Percentiles rank a stretch among this genome's conserved stretches.
phyloP scores from a whole-genome alignment of 2,329 filamentous ascomycete genomes.

The Eurotiales sp. region DNA sequence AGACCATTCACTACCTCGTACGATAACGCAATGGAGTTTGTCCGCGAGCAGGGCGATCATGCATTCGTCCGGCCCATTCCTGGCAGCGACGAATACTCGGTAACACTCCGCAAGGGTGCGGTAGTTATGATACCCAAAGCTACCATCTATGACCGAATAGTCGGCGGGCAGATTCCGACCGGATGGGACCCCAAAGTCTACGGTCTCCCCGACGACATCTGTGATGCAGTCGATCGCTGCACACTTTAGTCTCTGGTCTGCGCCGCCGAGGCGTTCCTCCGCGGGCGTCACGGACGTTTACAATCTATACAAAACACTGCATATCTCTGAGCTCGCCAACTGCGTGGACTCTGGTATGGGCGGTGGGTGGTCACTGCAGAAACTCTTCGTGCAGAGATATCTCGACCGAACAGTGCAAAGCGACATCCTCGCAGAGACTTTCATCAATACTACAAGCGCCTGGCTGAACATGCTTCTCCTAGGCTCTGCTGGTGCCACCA shows the following conservation, averaged over 20 bases:
- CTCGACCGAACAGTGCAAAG: conserved; percentile 96
- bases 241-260: conserved; percentile 93
- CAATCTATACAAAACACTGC: conserved; percentile 99
- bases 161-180: conserved; percentile 89
- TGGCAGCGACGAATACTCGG: conserved; percentile 88
- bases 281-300: conserved; percentile 97
- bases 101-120: conserved; percentile 92
- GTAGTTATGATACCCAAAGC: conserved; percentile 95
- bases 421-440: conserved; percentile 97
- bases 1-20: conserved; percentile 96
- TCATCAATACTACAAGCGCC: conserved; percentile 96
- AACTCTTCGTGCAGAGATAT: conserved; percentile 98
- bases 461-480: conserved; percentile 99
- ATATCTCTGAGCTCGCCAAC: conserved; percentile 96
- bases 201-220: conserved; percentile 95
- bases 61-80: conserved; percentile 94
- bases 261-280: conserved; percentile 81
- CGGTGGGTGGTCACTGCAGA: conserved; percentile 82
- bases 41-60: conserved; percentile 92
- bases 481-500: conserved; percentile 95
- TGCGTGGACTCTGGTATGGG: conserved; percentile 98
- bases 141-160: conserved; percentile 90
- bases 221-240: conserved; percentile 93
- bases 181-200: conserved; percentile 97
- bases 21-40: conserved; percentile 95